Evolutionary conservation across 257 asterid genomes (phyloP), one percentile per base, ranked within the genome.

Genomic region (Salvia splendens): DNA sequence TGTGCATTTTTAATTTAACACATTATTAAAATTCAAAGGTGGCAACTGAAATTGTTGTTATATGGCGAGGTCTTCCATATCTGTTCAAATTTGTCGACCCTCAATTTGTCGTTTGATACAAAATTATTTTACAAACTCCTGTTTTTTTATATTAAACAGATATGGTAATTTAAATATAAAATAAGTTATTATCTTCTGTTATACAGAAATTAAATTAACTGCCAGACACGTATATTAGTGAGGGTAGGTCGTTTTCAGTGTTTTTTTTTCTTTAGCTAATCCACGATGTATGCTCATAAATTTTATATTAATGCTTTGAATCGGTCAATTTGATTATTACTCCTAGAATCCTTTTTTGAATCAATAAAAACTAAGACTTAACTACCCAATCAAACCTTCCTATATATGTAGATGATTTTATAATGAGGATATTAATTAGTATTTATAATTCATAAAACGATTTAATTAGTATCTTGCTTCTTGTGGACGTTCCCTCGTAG

Each of bases 311-410:
- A n/a, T 54, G 36, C 28, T 30, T 67, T 55, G 56, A 42, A 67
- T 60, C 5, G 50, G 65, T 60, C 65, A 60, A 58, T 35, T 35
- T 55, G 2, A 51, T 4, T 52, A 20, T 54, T 16, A 52, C n/a
- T 52, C 3, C 16, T 51, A 51, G 9, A 51, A 20, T 17, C 33
- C n/a, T 8, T 8, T 14, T 15, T 49, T 24, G 15, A 49, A 49
- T 6, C 15, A 52, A 52, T 20, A 52, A 20, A 10, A 15, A 48
- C 36, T 16, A 33, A 15, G 9, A 30, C 48, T 30, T 8, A 56
- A 33, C 5, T 24, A 4, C 57, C 35, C 6, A 3, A n/a, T 43
- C 53, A 45, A 17, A 48, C 48, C 30, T 32, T 33, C 47, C 47
- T 33, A 33, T 33, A 33, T 33, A 33, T 33, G 38, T 2, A 33